These are phyloP conservation scores for Phytophthora chlamydospora DNA, from an alignment of 352 stramenopile species.

Conservation along the genomic window DNA sequence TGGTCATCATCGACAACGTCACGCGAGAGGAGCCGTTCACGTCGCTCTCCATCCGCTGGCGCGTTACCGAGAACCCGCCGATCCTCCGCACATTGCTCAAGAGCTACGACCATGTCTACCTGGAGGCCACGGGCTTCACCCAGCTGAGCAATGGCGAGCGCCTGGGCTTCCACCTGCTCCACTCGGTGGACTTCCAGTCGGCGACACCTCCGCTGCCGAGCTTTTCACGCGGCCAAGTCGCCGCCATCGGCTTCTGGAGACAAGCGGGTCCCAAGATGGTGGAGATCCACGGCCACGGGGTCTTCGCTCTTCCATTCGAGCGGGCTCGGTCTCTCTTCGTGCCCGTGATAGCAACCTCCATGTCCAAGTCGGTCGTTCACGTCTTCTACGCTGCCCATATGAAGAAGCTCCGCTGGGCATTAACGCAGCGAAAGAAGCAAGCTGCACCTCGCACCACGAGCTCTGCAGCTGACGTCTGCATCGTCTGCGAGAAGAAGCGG, in stretches of 20 bases:
- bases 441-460: conserved; percentile 5
- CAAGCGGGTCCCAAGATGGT: conserved; percentile 23
- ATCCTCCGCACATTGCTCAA: conserved; percentile 36
- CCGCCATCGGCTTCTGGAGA: conserved; percentile 33
- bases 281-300: conserved; percentile 25
- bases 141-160: conserved; percentile 22
- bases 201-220: conserved; percentile 22
- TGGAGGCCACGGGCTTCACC: conserved; percentile 36
- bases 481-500: conserved; percentile 27
- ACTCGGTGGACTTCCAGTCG: conserved; percentile 34
- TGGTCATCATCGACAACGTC: conserved; percentile 37
- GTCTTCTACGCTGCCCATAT: conserved; percentile 28
- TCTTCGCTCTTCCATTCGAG: conserved; percentile 28
- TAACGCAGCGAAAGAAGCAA: conserved; percentile 21
- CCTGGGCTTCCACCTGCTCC: conserved; percentile 36
- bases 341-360: conserved; percentile 23
- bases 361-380: conserved; percentile 37
- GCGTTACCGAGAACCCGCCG: conserved; percentile 34
- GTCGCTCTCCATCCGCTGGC: conserved; percentile 26
- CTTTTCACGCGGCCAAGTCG: conserved; percentile 29
- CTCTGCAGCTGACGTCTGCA: conserved; percentile 11
- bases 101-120: conserved; percentile 43
- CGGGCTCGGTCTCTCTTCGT: conserved; percentile 25
- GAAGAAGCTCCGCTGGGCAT: conserved; percentile 31
- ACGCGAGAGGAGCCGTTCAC: conserved; percentile 26